Base-by-base conservation (phyloP, 345 rosid genomes). In the Acer negundo region DNA sequence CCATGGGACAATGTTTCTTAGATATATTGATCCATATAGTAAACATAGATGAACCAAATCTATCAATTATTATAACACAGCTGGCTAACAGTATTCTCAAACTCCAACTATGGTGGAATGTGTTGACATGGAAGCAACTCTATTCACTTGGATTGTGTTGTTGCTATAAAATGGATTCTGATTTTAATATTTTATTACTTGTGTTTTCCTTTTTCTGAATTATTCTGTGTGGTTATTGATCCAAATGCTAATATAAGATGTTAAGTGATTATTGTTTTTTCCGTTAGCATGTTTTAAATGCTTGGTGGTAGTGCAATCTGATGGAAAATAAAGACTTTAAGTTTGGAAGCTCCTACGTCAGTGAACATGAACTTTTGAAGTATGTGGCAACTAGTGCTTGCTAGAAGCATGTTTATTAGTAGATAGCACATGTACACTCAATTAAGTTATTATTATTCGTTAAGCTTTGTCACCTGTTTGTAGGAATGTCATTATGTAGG, bases 331-430 rank as follows among this genome's bases (percentile, higher is more conserved):
- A 61, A 16, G 55, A 10, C 40, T 59, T 73, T 59, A 61, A 24
- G 61, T 24, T 24, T 15, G 58, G 31, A 5, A 26, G 19, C 10
- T 51, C 73, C 62, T 46, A 7, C 35, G 23, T 68, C 22, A 22
- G 56, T 16, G 56, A 51, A 51, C 56, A 11, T 3, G 53, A 35
- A 35, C 38, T 35, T 35, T 35, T 65, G 7, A 49, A 23, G 42
- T 19, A n/a, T 40, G 26, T 58, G 51, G 40, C 23, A 40, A 73
- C 17, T 22, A 19, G 9, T 73, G 76, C 67, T 73, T 73, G 68
- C 56, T 62, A 16, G 35, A 73, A 22, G 22, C 42, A 44, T 8
- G n/a, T 31, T 55, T 56, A 55, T 35, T 15, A 20, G 31, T 56
- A 6, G 26, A 19, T 20, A 4, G 19, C 0, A 23, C 65, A 31